A percentile compares a stretch with the other conserved stretches of the same genome.
These are phyloP conservation scores for Fusarium brevicatenulatum DNA, from an alignment of 2,329 filamentous ascomycete species.

Conservation along the genomic window DNA sequence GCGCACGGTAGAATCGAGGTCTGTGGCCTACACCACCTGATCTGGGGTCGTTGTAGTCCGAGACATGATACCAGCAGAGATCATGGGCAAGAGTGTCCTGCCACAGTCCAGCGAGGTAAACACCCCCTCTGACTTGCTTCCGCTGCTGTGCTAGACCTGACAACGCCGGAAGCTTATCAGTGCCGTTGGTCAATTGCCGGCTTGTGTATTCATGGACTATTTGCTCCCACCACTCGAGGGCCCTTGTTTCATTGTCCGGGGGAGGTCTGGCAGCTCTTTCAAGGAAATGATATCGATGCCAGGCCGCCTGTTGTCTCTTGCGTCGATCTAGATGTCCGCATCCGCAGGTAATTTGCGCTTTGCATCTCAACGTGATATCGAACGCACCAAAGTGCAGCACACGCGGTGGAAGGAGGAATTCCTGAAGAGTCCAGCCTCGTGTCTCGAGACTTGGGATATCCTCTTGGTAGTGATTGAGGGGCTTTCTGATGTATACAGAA, in stretches of 20 bases:
- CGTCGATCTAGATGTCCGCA: not conserved
- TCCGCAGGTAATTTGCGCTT: not conserved
- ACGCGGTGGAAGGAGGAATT: not conserved
- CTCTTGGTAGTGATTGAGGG: not conserved
- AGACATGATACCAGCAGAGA: not conserved
- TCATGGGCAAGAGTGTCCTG: not conserved
- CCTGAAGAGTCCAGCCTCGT: not conserved
- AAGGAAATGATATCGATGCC: not conserved
- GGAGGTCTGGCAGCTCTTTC: not conserved
- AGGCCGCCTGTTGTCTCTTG: accelerated
- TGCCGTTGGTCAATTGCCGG: not conserved
- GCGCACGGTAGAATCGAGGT: not conserved
- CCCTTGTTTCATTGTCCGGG: accelerated
- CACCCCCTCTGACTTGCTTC: not conserved
- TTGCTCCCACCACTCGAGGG: not conserved
- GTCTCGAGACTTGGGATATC: not conserved
- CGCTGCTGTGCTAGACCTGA: not conserved
- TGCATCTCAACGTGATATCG: not conserved
- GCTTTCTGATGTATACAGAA: not conserved
- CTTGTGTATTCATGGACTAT: not conserved
- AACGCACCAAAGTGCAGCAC: not conserved
- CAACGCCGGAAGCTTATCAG: not conserved
- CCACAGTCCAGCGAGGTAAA: not conserved
- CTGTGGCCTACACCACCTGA: not conserved
- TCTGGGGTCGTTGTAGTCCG: not conserved